Base-by-base conservation (phyloP, 2,329 filamentous ascomycete genomes). In the Ophiocordyceps camponoti-floridani region DNA sequence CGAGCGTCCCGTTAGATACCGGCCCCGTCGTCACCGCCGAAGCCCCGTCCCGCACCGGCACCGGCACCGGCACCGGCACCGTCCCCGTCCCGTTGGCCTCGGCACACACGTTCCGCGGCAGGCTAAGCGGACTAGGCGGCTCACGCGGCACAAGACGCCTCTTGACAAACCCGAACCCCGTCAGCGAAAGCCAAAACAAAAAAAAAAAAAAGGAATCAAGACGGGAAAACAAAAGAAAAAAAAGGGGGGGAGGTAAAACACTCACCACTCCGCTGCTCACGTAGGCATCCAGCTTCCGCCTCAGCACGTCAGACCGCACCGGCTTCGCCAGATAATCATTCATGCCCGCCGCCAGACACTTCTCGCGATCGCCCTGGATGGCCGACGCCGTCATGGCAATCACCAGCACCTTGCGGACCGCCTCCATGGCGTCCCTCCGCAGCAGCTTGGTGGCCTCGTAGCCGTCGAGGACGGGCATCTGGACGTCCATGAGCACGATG, bases 371-470 rank as follows among this genome's bases (percentile, higher is more conserved):
- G 16, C 89, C 89, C 58, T 91, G 84, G 48, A 96, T 96, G 3
- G 89, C 89, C 26, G 82, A 88, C 1, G 89, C 89, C 1, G 89
- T 96, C 89, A 96, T 95, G 45, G 89, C 89, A 53, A 96, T 95
- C 43, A 96, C 84, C n/a, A 95, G 68, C 1, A 93, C 77, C 50
- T 84, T 79, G 44, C 84, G 73, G 11, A 96, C 85, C 8, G 75
- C 73, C 33, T 86, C 80, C 47, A 86, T 74, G 0, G 75, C 60
- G 58, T 95, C 87, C 52, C 77, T 76, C 10, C 88, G 79, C 41
- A 95, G 77, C 47, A 86, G 72, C 51, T 82, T 82, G 0, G 88
- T 95, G 1, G 88, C 87, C 60, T 94, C 84, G 58, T 94, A 94
- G 6, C 88, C 88, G 58, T 95, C 88, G 9, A 94, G 73, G 4